Evolutionary conservation across 192 early-diverging fungal species (phyloP), one percentile per base, ranked within the genome.

Genomic region (Oehlia diaphana): DNA sequence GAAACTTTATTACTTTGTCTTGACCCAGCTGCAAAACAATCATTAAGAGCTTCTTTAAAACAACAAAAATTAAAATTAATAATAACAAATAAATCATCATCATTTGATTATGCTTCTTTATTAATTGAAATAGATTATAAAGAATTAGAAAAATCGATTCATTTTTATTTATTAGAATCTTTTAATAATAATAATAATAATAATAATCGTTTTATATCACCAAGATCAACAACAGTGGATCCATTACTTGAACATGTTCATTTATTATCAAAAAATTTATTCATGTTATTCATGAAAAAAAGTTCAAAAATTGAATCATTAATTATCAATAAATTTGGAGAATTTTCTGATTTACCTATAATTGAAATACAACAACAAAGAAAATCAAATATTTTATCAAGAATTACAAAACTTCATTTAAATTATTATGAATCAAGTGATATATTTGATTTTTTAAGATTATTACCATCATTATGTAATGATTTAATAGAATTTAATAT

Each of bases 81-180:
- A 3, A 42, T 70, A 70, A n/a, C 68, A 26, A 70, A 70, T n/a
- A n/a, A 47, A 44, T 9, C 19, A 26, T 21, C 39, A 3, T 44
- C n/a, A 19, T 70, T 10, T 44, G 19, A 70, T 42, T 70, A 47
- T 9, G 37, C 31, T 37, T 37, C 35, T 44, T 70, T 44, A 44
- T 9, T 70, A 10, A 8, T 4, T n/a, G 68, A 70, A 70, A 9
- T 70, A 23, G 12, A 19, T n/a, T 70, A 44, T 44, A 19, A n/a
- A 70, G 68, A 70, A n/a, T 70, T 70, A 44, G 68, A 70, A 70
- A n/a, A 4, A 4, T 35, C 68, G 2, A 21, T 70, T n/a, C 12
- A 42, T 23, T n/a, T 6, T n/a, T 70, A n/a, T n/a, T 42, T 70
- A 70, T n/a, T 5, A 6, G 2, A 19, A 4, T 21, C 4, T 21